phyloP scores from a whole-genome alignment of 768 basidiomycete genomes.

The Trametes maxima region DNA sequence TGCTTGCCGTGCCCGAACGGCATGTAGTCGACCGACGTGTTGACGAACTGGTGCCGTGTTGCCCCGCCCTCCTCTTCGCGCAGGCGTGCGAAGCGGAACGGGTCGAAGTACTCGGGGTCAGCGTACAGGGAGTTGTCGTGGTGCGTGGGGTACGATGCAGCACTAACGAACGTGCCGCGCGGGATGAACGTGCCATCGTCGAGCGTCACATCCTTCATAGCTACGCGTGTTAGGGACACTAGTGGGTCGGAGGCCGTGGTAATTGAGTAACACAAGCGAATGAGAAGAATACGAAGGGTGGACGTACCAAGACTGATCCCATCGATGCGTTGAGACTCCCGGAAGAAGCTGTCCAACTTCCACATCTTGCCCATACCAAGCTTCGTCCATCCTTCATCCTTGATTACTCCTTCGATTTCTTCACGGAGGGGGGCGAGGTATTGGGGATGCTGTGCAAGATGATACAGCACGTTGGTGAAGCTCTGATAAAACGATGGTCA shows the following conservation, averaged over 20 bases:
- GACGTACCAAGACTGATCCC: background rate
- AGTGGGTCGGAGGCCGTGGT: background rate
- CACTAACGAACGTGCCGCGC: conserved; percentile 38
- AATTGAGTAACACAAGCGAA: no score
- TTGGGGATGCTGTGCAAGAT: conserved; percentile 40
- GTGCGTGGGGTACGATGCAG: conserved; percentile 37
- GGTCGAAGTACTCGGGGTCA: conserved; percentile 30
- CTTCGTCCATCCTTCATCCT: conserved; percentile 32
- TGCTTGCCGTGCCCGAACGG: background rate
- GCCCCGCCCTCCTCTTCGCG: conserved; percentile 24
- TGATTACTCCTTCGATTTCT: conserved; percentile 45
- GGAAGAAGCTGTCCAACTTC: conserved; percentile 49
- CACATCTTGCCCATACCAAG: conserved; percentile 44
- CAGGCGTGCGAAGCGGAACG: conserved; percentile 34
- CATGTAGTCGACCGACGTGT: background rate
- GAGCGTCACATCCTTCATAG: conserved; percentile 43
- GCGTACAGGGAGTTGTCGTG: conserved; percentile 34
- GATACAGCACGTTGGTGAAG: conserved; percentile 38
- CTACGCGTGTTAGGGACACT: conserved; percentile 34
- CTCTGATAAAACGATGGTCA: conserved; percentile 10
- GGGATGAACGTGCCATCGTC: conserved; percentile 47
- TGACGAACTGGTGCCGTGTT: background rate
- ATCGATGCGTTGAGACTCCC: conserved; percentile 39
- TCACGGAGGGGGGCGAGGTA: conserved; percentile 41
- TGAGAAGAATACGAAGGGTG: background rate